Evolutionary conservation across 2,329 filamentous ascomycete species (phyloP), one percentile per base, ranked within the genome.

Genomic region (Stachybotrys chlorohalonatus): DNA sequence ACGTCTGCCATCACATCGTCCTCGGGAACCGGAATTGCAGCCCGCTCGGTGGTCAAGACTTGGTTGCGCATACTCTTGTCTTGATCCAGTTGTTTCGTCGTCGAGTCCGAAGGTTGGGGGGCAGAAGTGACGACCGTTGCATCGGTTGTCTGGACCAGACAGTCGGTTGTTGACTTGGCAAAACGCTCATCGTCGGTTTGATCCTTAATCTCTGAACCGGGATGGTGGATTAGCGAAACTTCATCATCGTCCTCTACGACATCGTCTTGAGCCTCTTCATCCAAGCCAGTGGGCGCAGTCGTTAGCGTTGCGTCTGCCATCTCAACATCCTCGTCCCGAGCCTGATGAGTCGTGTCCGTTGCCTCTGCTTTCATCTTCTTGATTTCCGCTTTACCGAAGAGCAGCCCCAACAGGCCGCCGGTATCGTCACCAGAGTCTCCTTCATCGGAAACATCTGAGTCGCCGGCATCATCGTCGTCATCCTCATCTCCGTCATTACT

Each of bases 381-480:
- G 47, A 84, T 60, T 56, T 85, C 82, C 1, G 78, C 77, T 61
- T 82, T 83, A 47, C 75, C 79, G 58, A 85, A 85, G 24, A 85
- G 73, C 32, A 84, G 68, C 0, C 81, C 81, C 1, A 85, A 66
- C 0, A 85, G 67, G 1, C 79, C 78, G 31, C 69, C 64, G 1
- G 74, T 71, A n/a, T 70, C 73, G 3, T 71, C 73, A 3, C 73
- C 72, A 30, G 71, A 72, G 8, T 74, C 75, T 6, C 76, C 76
- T 4, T 75, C 76, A 5, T 70, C 71, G 1, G 68, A 70, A 24
- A 24, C 24, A 24, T 24, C 2, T 69, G 9, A 42, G 36, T 9
- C 36, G 9, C 24, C 24, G 24, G 24, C 24, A 24, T 24, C 66
- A 7, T 68, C 67, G 31, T 70, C 68, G 4, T 74, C 74, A 6